Conservation (phyloP, 352 stramenopile genomes). For the Phytopythium mirpurense region DNA sequence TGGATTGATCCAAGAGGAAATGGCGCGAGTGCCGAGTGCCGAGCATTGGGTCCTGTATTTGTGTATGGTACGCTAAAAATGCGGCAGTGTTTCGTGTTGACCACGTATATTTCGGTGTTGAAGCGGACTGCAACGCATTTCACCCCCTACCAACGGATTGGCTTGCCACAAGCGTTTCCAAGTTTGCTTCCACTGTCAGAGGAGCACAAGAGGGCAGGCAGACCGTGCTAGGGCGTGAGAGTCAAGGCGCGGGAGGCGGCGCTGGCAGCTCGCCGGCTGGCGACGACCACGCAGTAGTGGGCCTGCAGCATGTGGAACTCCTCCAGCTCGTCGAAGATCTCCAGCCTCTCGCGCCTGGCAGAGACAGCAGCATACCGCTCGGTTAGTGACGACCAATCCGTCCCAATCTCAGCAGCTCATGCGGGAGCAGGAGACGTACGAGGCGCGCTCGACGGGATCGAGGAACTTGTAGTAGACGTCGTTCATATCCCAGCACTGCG, state of each 20-base stretch:
- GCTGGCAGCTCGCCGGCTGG: constrained; percentile 35
- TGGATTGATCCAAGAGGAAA: too few species aligned
- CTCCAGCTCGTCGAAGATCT: constrained; percentile 92
- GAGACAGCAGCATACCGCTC: too few species aligned
- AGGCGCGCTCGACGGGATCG: constrained; percentile 46
- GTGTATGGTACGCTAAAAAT: too few species aligned
- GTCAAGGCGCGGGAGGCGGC: constrained; percentile 25
- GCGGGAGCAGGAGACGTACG: constrained; percentile 30
- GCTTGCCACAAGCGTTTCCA: too few species aligned
- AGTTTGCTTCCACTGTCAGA: background rate
- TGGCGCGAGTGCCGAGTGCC: too few species aligned
- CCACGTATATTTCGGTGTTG: too few species aligned
- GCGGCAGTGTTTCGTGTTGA: too few species aligned
- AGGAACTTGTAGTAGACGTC: constrained; percentile 90
- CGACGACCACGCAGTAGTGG: constrained; percentile 89
- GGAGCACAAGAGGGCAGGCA: background rate
- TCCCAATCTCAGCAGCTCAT: too few species aligned
- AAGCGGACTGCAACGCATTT: too few species aligned
- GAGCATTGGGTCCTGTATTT: too few species aligned
- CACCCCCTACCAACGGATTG: too few species aligned
- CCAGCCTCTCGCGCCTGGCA: constrained; percentile 77
- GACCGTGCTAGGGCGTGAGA: constrained; percentile 4
- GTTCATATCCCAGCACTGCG: constrained; percentile 89
- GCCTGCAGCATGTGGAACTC: constrained; percentile 90
- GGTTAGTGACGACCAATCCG: too few species aligned